Evolutionary conservation across 768 basidiomycete species (phyloP).

Genomic region (Boletus barrowsii): DNA sequence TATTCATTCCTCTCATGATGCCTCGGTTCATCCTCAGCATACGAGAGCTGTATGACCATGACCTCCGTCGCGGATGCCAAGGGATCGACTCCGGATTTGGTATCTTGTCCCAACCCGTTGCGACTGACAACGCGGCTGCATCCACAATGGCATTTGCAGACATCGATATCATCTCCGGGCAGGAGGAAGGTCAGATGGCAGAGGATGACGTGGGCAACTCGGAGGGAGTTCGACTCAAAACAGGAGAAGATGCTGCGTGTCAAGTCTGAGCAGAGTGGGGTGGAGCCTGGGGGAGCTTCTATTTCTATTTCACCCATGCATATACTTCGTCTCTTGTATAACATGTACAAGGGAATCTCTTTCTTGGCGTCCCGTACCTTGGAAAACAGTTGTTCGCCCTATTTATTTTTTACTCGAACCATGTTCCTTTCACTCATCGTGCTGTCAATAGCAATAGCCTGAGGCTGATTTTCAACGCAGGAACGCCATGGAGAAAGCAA

Average conservation of each 20-base stretch:
- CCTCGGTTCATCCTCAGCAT: background rate
- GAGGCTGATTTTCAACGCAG: too few relatives aligned
- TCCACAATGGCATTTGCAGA: background rate
- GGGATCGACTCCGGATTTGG: background rate
- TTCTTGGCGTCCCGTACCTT: too few relatives aligned
- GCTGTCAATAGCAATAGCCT: too few relatives aligned
- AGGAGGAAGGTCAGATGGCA: background rate
- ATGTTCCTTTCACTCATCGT: too few relatives aligned
- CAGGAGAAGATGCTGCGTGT: background rate
- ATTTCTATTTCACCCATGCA: too few relatives aligned
- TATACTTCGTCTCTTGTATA: too few relatives aligned
- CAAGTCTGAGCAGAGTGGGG: too few relatives aligned
- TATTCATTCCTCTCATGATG: background rate
- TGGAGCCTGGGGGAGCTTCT: too few relatives aligned
- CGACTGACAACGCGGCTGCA: background rate
- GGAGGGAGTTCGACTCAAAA: background rate
- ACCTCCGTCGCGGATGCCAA: background rate
- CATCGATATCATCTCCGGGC: background rate
- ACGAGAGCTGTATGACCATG: background rate
- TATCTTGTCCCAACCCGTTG: background rate
- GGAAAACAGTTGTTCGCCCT: too few relatives aligned
- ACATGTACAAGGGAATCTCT: too few relatives aligned
- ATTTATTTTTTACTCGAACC: too few relatives aligned
- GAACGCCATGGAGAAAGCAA: too few relatives aligned
- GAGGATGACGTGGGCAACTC: background rate